Base-by-base conservation (phyloP, 2,329 filamentous ascomycete genomes). In the Acarospora socialis region DNA sequence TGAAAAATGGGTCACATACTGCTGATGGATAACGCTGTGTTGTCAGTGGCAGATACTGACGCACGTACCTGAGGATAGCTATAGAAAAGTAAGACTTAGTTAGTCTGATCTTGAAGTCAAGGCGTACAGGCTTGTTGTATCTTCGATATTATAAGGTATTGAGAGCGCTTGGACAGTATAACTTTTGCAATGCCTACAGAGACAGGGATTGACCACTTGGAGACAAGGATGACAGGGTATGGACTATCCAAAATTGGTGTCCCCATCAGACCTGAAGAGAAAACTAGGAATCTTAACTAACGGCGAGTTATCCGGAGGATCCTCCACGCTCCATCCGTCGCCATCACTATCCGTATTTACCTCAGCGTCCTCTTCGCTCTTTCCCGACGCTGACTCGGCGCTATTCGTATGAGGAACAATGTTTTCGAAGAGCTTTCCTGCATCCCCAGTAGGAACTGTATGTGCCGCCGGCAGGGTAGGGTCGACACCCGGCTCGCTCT, bases 21-120 rank as follows among this genome's bases (percentile, higher is more conserved):
- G 54, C 81, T 83, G 49, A 90, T 84, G 6, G 81, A 87, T n/a
- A 87, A 58, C 3, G 72, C 66, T 10, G 68, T 74, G 48, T 90
- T 73, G 55, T 90, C 81, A 19, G 71, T 76, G 3, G 80, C 73
- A 8, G 78, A 66, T 5, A 90, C 81, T 0, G 80, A 83, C 26
- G 81, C 81, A 35, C 81, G 73, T 21, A 90, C 82, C 50, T 82
- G 77, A 27, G 81, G 64, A 50, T 87, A 82, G 2, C 46, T 51
- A 32, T 29, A 26, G 21, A 26, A 24, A 22, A 34, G 35, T 54
- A n/a, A n/a, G n/a, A n/a, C n/a, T n/a, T n/a, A n/a, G n/a, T n/a
- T n/a, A n/a, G n/a, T n/a, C n/a, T n/a, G n/a, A n/a, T n/a, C n/a
- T n/a, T n/a, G n/a, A n/a, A n/a, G n/a, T n/a, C n/a, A n/a, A n/a